These are phyloP conservation scores for Talaromyces sp. DNA, from an alignment of 2,329 filamentous ascomycete species.

Conservation along the genomic window DNA sequence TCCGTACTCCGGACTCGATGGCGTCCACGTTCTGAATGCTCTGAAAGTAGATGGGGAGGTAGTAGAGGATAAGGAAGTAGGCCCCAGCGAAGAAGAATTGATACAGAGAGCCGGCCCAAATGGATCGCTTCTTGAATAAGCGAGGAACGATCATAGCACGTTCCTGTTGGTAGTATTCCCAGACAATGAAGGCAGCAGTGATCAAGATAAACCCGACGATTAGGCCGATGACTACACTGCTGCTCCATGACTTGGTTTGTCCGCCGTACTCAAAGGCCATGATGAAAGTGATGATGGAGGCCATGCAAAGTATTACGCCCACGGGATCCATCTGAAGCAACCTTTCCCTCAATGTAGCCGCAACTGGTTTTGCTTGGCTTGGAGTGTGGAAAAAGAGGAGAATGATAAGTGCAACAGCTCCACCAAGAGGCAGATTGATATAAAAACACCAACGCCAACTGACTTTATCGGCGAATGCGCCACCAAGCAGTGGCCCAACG, in stretches of 20 bases:
- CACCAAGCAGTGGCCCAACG: conserved; percentile 44
- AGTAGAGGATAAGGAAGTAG: conserved; percentile 35
- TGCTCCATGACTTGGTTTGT: conserved; percentile 23
- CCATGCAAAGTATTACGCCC: conserved; percentile 23
- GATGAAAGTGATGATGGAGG: conserved; percentile 23
- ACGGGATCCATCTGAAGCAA: conserved; percentile 25
- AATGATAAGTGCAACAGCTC: conserved; percentile 14
- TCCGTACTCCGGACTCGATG: conserved; percentile 37
- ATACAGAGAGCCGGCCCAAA: conserved; percentile 32
- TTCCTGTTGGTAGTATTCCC: conserved; percentile 21
- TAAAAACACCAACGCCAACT: conserved; percentile 55
- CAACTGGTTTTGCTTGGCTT: neutral
- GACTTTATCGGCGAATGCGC: conserved; percentile 11
- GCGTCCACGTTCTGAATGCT: conserved; percentile 24
- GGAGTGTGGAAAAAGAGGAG: neutral
- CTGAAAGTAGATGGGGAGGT: conserved; percentile 21
- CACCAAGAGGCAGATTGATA: conserved; percentile 47
- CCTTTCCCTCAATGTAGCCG: conserved; percentile 19
- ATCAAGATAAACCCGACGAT: conserved; percentile 23
- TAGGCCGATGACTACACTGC: conserved; percentile 22
- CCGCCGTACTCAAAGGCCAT: conserved; percentile 30
- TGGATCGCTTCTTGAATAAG: conserved; percentile 35
- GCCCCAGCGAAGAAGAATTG: conserved; percentile 34
- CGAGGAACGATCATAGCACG: conserved; percentile 33
- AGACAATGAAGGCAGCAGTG: conserved; percentile 19